Conservation (phyloP, 2,329 filamentous ascomycete species). For the Cladosporium sp. region DNA sequence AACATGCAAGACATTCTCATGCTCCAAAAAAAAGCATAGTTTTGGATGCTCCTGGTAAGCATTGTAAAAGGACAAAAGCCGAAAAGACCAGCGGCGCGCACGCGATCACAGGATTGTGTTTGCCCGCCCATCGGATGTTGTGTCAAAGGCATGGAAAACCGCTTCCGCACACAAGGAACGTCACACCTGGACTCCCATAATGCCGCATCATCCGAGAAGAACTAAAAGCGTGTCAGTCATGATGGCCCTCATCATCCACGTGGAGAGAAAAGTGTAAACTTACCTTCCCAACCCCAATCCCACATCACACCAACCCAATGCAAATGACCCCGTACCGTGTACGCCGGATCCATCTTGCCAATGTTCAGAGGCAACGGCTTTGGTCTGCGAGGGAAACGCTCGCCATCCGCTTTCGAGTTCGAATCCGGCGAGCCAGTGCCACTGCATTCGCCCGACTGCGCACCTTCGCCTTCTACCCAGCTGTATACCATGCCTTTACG, state of each 20-base stretch:
- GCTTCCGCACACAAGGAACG: neutral
- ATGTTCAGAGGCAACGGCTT: slow-evolving; percentile 21
- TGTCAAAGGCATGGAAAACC: neutral
- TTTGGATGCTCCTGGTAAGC: slow-evolving; percentile 10
- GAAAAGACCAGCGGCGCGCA: neutral
- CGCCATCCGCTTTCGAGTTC: slow-evolving; percentile 12
- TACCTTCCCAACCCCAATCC: slow-evolving; percentile 73
- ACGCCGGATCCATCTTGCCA: slow-evolving; percentile 57
- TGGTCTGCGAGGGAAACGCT: slow-evolving; percentile 23
- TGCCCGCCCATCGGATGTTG: neutral
- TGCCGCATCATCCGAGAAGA: slow-evolving; percentile 42
- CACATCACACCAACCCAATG: slow-evolving; percentile 74
- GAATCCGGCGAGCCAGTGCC: slow-evolving; percentile 19
- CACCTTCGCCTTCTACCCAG: slow-evolving; percentile 29
- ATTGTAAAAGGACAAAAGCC: neutral
- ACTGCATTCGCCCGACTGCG: slow-evolving; percentile 14
- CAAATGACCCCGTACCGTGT: slow-evolving; percentile 65
- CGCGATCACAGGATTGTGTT: neutral
- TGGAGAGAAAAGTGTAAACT: slow-evolving; percentile 29
- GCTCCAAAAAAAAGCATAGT: neutral
- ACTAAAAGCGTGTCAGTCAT: slow-evolving; percentile 32
- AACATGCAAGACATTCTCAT: slow-evolving; percentile 12
- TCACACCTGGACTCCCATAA: neutral
- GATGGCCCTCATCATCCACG: neutral
- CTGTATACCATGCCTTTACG: slow-evolving; percentile 39